Percentiles rank a stretch among this genome's conserved stretches.
phyloP scores from a whole-genome alignment of 768 basidiomycete species.

The Imleria badia region DNA sequence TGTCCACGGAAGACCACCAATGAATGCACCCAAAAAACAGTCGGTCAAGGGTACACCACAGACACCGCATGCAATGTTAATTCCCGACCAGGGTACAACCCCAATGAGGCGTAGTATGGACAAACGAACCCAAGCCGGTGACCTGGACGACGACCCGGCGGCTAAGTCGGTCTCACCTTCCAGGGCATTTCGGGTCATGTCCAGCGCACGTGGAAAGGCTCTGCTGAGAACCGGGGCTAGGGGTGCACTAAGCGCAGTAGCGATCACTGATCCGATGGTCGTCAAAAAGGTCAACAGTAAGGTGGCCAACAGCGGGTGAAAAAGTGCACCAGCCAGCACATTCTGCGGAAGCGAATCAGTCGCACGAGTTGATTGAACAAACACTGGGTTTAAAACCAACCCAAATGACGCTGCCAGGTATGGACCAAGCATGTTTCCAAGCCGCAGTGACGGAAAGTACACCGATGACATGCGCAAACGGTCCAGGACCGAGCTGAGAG shows the following conservation, averaged over 20 bases:
- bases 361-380: slow-evolving; percentile 5
- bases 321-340: slow-evolving; percentile 83
- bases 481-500: slow-evolving; percentile 63
- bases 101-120: slow-evolving; percentile 88
- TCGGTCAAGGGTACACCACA: slow-evolving; percentile 76
- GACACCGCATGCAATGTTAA: slow-evolving; percentile 95
- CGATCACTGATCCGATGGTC: slow-evolving; percentile 79
- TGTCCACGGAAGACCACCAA: slow-evolving; percentile 85
- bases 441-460: slow-evolving; percentile 82
- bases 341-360: slow-evolving; percentile 53
- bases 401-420: slow-evolving; percentile 93
- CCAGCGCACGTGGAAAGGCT: slow-evolving; percentile 80
- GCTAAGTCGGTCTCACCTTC: slow-evolving; percentile 59
- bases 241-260: slow-evolving; percentile 78
- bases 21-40: slow-evolving; percentile 79
- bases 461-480: slow-evolving; percentile 73
- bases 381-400: slow-evolving; percentile 41
- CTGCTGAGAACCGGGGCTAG: slow-evolving; percentile 80
- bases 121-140: slow-evolving; percentile 76
- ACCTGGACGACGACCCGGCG: slow-evolving; percentile 35
- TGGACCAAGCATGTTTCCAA: slow-evolving; percentile 98
- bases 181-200: slow-evolving; percentile 79
- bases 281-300: slow-evolving; percentile 81
- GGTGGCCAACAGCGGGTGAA: slow-evolving; percentile 81
- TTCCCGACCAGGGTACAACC: slow-evolving; percentile 94